Conservation (phyloP, 2,329 filamentous ascomycete species). For the Pseudovirgaria hyperparasitica region DNA sequence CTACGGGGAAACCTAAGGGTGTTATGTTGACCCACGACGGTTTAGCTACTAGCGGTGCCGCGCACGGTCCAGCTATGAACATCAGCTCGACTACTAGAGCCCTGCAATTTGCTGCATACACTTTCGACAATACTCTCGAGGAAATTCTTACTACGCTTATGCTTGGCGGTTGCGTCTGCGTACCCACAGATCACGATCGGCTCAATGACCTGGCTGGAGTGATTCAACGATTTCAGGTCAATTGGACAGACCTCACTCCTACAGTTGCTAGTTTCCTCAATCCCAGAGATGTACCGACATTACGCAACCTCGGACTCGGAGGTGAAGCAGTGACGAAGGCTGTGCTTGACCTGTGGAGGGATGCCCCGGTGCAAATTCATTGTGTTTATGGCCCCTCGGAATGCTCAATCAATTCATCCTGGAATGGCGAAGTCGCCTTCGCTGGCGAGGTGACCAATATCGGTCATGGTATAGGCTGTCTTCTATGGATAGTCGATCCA, state of each 20-base stretch:
- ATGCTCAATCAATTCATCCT: slow-evolving; percentile 19
- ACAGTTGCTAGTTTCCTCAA: slow-evolving; percentile 40
- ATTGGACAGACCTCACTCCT: slow-evolving; percentile 41
- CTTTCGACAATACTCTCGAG: slow-evolving; percentile 43
- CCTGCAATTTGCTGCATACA: slow-evolving; percentile 34
- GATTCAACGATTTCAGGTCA: slow-evolving; percentile 14
- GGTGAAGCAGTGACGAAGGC: slow-evolving; percentile 29
- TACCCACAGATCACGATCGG: slow-evolving; percentile 41
- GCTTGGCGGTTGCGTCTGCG: slow-evolving; percentile 38
- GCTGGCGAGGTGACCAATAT: slow-evolving; percentile 19
- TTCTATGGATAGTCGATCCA: slow-evolving; percentile 20
- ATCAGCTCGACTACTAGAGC: slow-evolving; percentile 15
- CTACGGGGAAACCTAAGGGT: slow-evolving; percentile 21
- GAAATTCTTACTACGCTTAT: slow-evolving; percentile 43
- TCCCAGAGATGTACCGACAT: slow-evolving; percentile 29
- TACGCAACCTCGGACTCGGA: slow-evolving; percentile 31
- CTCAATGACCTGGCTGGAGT: slow-evolving; percentile 39
- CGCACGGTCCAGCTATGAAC: slow-evolving; percentile 15
- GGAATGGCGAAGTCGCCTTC: slow-evolving; percentile 7
- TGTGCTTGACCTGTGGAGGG: slow-evolving; percentile 17
- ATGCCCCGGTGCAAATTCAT: slow-evolving; percentile 11
- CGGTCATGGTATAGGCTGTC: slow-evolving; percentile 16
- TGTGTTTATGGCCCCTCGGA: slow-evolving; percentile 21
- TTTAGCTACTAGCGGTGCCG: slow-evolving; percentile 18
- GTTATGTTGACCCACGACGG: slow-evolving; percentile 19